Percentiles rank a stretch among this genome's conserved stretches.
These are phyloP conservation scores for Mycocalia duriaeana DNA, from an alignment of 1,284 basidiomycete genomes.

Conservation along the genomic window DNA sequence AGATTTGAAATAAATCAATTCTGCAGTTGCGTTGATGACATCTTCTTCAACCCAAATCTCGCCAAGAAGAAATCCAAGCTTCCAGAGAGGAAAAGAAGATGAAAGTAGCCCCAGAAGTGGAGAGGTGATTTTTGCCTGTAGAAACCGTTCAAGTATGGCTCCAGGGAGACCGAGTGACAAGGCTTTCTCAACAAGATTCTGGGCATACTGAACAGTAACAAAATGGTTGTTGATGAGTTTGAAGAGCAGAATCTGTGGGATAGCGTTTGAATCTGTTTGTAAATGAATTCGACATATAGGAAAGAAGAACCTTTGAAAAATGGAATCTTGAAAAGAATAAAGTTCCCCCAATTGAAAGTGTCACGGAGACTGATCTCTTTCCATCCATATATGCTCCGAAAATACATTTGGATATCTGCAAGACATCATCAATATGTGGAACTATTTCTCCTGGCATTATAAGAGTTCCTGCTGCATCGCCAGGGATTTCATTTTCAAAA, in stretches of 20 bases:
- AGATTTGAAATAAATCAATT: not conserved
- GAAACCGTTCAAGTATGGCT: too few species aligned
- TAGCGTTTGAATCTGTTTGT: too few species aligned
- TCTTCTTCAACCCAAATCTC: not conserved
- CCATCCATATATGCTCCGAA: conserved; percentile 8
- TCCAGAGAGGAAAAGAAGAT: not conserved
- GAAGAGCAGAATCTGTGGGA: too few species aligned
- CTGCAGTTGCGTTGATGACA: not conserved
- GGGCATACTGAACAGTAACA: too few species aligned
- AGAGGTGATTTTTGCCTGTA: conserved; percentile 6
- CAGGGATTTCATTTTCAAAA: conserved; percentile 8
- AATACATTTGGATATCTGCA: conserved; percentile 7
- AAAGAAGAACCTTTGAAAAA: conserved; percentile 15
- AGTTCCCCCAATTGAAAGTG: conserved; percentile 2
- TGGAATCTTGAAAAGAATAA: conserved; percentile 3
- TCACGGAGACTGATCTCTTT: conserved; percentile 10
- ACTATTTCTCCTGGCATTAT: conserved; percentile 12
- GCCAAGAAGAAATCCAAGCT: not conserved
- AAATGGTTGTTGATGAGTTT: too few species aligned
- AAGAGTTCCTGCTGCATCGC: conserved; percentile 8
- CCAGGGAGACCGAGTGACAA: too few species aligned
- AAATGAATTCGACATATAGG: too few species aligned
- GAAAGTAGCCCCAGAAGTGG: not conserved
- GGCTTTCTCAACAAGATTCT: too few species aligned
- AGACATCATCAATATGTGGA: conserved; percentile 10